Base-by-base conservation (phyloP, 305 asterid genomes). In the Fraxinus nigra region DNA sequence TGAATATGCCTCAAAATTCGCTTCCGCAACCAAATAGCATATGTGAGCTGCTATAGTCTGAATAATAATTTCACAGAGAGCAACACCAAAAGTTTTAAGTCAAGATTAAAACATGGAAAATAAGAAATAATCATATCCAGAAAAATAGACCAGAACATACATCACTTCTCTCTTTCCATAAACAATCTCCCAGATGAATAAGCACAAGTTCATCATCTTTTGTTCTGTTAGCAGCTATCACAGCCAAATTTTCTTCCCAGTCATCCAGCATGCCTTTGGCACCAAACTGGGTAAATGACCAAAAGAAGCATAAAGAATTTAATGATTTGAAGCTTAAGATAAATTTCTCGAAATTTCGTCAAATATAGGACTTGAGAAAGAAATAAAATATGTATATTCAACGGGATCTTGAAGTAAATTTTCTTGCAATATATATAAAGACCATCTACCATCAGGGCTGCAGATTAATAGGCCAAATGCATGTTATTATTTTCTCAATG, bases 181-280 rank as follows among this genome's bases (percentile, higher is more conserved):
- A 85, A 87, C 98, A 93, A 90, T 97, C 98, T 70, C 99, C 99
- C 79, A 97, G 98, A 89, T 97, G 97, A 78, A 92, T 83, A 80
- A 97, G 99, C 85, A 97, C 99, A 85, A 97, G 97, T 81, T 92
- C 98, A 3, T 97, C 99, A 88, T 92, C 97, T 89, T 95, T 95
- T 54, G 99, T 97, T 89, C 99, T 89, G 86, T 97, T 97, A 77
- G 99, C 98, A 75, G 97, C 88, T 75, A 97, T 95, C 84, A 97
- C 97, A 0, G 99, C 99, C 91, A 97, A 88, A 89, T 95, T 95
- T 85, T 93, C 98, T 86, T 97, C 96, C 99, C 99, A 97, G 86
- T 92, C 97, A 85, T 95, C 97, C 89, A 97, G 91, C 98, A 97
- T 92, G 86, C 91, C 89, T 85, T 89, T 92, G 78, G 85, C 90